Evolutionary conservation across 2,329 filamentous ascomycete genomes (phyloP), one percentile per base, ranked within the genome.

Genomic region (Onygena corvina): DNA sequence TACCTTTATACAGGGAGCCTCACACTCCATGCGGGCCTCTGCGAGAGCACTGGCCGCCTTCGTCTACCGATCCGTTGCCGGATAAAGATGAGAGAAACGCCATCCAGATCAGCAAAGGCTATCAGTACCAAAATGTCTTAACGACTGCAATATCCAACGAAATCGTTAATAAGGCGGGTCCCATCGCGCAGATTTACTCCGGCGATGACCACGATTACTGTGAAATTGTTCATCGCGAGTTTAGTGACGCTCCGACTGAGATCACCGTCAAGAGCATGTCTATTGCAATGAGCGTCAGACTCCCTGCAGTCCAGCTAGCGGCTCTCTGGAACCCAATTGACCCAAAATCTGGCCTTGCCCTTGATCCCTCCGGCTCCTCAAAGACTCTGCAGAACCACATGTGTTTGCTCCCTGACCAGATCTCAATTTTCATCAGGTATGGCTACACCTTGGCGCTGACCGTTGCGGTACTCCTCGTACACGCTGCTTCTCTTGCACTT

Each of bases 181-280:
- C 66, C 53, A 79, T 96, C 9, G 75, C 79, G 2, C 84, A 92
- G 56, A 84, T 89, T 36, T 98, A 96, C 62, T 94, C 88, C 0
- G 92, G 92, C 8, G 92, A 98, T 59, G 92, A 98, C 61, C 92
- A 98, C 69, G 92, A 98, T 69, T 95, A 96, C 69, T 98, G 92
- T 68, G 89, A 94, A 60, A 70, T 96, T 4, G 75, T 81, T 0
- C 92, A 98, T 65, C 79, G 80, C 2, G 74, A 78, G 14, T 79
- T 81, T 52, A 80, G 80, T 54, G 75, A 74, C 29, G 69, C 72
- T 0, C 75, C 73, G 3, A 76, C 74, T 21, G 92, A 98, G 64
- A 93, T 95, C 55, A 98, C 92, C 0, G 88, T 96, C 58, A 98
- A 98, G 70, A 89, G 84, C 60, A 80, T 93, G 57, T 93, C 83